Evolutionary conservation across 139 green algal species (phyloP).

Genomic region (Chlamydomonas urium): DNA sequence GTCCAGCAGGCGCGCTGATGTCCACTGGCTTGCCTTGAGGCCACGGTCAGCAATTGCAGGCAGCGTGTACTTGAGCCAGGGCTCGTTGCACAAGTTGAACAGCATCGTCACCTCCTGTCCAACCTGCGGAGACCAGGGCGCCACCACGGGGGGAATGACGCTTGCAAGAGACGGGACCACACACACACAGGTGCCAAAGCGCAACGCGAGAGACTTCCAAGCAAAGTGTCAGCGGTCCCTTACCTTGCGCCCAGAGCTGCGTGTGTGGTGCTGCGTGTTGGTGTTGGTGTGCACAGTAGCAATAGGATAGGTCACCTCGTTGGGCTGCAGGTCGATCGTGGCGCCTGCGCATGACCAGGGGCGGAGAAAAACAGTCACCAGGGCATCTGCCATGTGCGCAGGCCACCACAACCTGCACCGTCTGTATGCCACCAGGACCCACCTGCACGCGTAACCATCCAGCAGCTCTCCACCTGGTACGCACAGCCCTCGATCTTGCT

Average conservation of each 20-base stretch:
- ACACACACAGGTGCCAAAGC: no score
- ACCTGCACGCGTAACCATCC: constrained; percentile 53
- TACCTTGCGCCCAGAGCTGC: no score
- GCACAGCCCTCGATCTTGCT: constrained; percentile 52
- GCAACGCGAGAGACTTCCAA: no score
- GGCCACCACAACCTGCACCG: no score
- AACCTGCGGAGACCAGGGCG: constrained; percentile 5
- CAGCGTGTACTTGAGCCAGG: constrained; percentile 95
- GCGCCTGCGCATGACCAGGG: no score
- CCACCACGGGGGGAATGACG: background rate
- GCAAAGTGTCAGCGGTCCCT: no score
- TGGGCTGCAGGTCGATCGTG: constrained; percentile 58
- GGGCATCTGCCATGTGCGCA: no score
- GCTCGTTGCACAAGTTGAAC: constrained; percentile 96
- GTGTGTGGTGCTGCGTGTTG: constrained; percentile 1
- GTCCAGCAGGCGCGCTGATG: constrained; percentile 71
- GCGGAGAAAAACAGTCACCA: no score
- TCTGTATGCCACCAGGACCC: no score
- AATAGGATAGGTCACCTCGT: no score
- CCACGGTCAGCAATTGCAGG: constrained; percentile 79
- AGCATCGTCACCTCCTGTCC: constrained; percentile 80
- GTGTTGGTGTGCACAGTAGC: background rate
- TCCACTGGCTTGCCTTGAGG: constrained; percentile 83
- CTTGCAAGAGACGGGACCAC: no score
- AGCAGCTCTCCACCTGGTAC: constrained; percentile 74